A percentile compares a stretch with the other conserved stretches of the same genome.
phyloP scores from a whole-genome alignment of 352 stramenopile species.

The Peronospora belbahrii region DNA sequence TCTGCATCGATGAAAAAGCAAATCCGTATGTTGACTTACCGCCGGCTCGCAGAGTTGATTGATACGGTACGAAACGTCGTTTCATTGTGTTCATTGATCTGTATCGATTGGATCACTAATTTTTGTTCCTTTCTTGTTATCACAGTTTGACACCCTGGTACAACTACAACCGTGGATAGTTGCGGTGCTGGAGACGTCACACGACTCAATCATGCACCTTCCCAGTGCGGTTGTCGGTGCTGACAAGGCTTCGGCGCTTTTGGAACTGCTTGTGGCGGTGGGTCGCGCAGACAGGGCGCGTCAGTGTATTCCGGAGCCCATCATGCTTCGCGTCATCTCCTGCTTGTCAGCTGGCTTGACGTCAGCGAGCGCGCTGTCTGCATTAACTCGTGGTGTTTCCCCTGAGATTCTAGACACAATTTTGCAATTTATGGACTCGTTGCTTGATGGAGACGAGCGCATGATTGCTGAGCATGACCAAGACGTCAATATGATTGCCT shows the following conservation, averaged over 20 bases:
- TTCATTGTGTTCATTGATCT: neutral
- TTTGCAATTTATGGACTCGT: conserved; percentile 66
- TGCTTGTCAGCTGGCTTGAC: conserved; percentile 57
- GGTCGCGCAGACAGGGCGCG: conserved; percentile 36
- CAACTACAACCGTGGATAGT: conserved; percentile 56
- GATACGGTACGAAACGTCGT: conserved; percentile 33
- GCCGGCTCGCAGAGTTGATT: conserved; percentile 62
- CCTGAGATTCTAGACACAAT: conserved; percentile 63
- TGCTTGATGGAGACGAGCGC: conserved; percentile 69
- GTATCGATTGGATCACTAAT: conserved; percentile 3
- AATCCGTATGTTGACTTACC: conserved; percentile 72
- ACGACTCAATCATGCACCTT: conserved; percentile 58
- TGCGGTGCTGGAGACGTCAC: conserved; percentile 33
- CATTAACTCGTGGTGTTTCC: conserved; percentile 39
- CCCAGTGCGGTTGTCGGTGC: conserved; percentile 66
- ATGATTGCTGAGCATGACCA: conserved; percentile 15
- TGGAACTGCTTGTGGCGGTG: conserved; percentile 70
- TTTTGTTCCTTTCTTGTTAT: conserved; percentile 1
- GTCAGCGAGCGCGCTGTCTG: conserved; percentile 13
- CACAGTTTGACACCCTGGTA: conserved; percentile 62
- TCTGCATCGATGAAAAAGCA: conserved; percentile 65
- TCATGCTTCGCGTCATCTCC: conserved; percentile 49
- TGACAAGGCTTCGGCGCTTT: conserved; percentile 61
- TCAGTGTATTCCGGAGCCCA: conserved; percentile 25
- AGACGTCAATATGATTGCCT: conserved; percentile 13